These are phyloP conservation scores for Colletotrichum echinochloae DNA, from an alignment of 2,329 filamentous ascomycete genomes.

Conservation along the genomic window DNA sequence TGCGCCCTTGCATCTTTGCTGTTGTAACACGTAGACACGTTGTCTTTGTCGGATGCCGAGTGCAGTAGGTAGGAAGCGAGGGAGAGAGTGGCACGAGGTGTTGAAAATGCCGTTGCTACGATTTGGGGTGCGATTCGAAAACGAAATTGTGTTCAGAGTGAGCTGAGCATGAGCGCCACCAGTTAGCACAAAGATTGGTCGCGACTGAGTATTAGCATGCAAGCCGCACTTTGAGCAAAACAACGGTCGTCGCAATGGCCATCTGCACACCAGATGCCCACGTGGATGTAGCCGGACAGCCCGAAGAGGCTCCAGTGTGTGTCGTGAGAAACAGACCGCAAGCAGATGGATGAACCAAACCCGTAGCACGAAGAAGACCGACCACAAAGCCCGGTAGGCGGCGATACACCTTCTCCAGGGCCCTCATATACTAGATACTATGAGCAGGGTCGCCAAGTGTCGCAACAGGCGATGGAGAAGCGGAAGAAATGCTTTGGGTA, in stretches of 20 bases:
- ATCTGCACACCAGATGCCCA: constrained; percentile 18
- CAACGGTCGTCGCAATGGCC: constrained; percentile 8
- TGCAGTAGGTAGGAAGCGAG: constrained; percentile 12
- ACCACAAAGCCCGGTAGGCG: neutral
- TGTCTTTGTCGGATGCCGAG: constrained; percentile 20
- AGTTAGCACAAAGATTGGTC: constrained; percentile 10
- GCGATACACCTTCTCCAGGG: constrained; percentile 5
- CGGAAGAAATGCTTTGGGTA: neutral
- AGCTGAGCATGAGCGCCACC: constrained; percentile 3
- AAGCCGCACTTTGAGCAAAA: neutral
- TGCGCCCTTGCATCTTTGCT: constrained; percentile 33
- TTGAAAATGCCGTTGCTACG: neutral
- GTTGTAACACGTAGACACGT: constrained; percentile 9
- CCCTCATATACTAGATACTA: neutral
- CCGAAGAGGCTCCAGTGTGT: constrained; percentile 15
- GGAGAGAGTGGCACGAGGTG: neutral
- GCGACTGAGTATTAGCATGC: neutral
- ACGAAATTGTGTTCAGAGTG: constrained; percentile 17
- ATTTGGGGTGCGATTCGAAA: constrained; percentile 1
- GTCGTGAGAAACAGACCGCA: neutral
- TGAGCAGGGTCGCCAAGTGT: neutral
- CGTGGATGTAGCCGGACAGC: constrained; percentile 15
- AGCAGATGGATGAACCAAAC: constrained; percentile 12
- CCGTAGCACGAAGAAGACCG: neutral
- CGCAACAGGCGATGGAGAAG: constrained; percentile 2